Conservation (phyloP, 148 eudicot species). For the Cornus kousa region DNA sequence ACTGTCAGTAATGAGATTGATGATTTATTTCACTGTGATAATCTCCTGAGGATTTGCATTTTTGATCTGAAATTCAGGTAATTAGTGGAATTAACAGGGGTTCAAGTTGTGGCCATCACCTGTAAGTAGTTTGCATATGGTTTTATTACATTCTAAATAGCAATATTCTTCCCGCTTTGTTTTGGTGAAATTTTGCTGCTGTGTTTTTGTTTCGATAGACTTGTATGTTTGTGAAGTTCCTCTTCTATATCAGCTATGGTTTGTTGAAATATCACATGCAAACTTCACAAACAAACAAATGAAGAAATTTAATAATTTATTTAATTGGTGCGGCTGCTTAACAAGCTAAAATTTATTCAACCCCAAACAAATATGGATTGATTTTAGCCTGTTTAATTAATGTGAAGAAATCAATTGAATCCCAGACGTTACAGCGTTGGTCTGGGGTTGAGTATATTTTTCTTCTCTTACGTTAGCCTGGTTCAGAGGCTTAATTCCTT, state of each 20-base stretch:
- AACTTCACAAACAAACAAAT: no score
- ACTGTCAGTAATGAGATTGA: neutral
- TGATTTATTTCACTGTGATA: neutral
- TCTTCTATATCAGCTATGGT: neutral
- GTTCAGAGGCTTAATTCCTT: neutral
- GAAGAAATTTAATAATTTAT: no score
- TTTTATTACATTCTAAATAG: neutral
- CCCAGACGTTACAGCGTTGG: neutral
- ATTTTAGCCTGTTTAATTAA: no score
- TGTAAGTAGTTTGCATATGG: conserved; percentile 39
- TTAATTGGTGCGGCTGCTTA: no score
- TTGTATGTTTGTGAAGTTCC: neutral
- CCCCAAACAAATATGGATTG: no score
- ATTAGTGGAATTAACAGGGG: conserved; percentile 74
- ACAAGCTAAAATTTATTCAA: no score
- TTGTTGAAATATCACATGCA: neutral
- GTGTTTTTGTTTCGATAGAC: neutral
- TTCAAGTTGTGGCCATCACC: conserved; percentile 67
- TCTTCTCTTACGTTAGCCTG: neutral
- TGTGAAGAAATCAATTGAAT: no score
- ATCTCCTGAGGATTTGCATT: neutral
- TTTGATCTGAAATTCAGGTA: conserved; percentile 40
- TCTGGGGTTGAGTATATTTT: neutral
- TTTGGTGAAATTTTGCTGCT: neutral
- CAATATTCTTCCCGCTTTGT: neutral